phyloP scores from a whole-genome alignment of 306 rosid genomes.

The Corylus americana region DNA sequence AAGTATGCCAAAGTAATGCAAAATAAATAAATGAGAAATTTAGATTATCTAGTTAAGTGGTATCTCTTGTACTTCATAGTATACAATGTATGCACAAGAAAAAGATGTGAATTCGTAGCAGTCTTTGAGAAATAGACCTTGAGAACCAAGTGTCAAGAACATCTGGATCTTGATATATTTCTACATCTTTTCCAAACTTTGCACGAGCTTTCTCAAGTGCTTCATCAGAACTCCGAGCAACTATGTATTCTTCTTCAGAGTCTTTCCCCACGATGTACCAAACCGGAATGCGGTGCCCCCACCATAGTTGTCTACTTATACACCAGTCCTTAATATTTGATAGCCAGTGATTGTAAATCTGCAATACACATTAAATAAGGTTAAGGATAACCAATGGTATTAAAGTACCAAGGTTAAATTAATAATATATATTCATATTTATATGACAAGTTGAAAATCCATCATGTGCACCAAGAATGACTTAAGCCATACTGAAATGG shows the following conservation, averaged over 20 bases:
- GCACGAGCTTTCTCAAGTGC: conserved; percentile 73
- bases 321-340: conserved; percentile 98
- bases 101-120: conserved; percentile 1
- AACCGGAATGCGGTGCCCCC: conserved; percentile 99
- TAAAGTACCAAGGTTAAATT: not conserved
- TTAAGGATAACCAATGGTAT: conserved; percentile 4
- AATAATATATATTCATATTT: not conserved
- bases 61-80: not conserved
- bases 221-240: conserved; percentile 77
- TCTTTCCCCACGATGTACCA: conserved; percentile 90
- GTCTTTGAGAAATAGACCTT: conserved; percentile 50
- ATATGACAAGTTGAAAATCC: not conserved
- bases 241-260: conserved; percentile 87
- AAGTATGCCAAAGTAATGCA: conserved; percentile 9
- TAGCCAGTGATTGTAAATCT: conserved; percentile 98
- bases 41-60: not conserved
- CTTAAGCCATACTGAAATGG: not conserved
- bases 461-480: not conserved
- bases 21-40: not conserved
- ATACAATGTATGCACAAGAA: not conserved
- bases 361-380: conserved; percentile 30
- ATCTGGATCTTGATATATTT: conserved; percentile 95
- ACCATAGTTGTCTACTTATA: conserved; percentile 99
- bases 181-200: conserved; percentile 72
- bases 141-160: conserved; percentile 99